Evolutionary conservation across 805 yeast genomes (phyloP).

Genomic region (Metschnikowia reukaufii): DNA sequence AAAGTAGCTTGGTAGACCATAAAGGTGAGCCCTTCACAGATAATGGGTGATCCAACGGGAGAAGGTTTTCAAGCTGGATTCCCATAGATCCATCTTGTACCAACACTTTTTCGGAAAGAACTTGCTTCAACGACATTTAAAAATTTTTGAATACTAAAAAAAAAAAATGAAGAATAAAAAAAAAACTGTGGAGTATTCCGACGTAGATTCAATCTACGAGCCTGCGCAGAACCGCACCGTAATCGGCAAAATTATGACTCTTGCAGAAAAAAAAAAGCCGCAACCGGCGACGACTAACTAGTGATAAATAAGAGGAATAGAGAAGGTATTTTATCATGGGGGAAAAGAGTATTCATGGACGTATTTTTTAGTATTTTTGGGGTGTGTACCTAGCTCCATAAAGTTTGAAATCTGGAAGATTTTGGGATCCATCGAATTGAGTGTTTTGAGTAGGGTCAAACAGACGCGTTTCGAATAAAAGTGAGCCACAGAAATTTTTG

Average conservation of each 20-base stretch:
- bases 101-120: constrained; percentile 6
- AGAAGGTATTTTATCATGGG: too few species aligned
- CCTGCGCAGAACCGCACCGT: not conserved
- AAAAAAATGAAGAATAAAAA: constrained; percentile 8
- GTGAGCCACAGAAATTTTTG: too few species aligned
- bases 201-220: not conserved
- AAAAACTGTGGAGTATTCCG: not conserved
- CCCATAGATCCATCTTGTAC: constrained; percentile 24
- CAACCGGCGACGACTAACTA: not conserved
- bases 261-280: not conserved
- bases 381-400: too few species aligned
- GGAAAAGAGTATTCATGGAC: too few species aligned
- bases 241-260: not conserved
- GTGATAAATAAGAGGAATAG: not conserved
- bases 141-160: not conserved
- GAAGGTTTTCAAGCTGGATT: constrained; percentile 18
- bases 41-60: constrained; percentile 19
- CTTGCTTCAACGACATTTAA: constrained; percentile 12
- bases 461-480: too few species aligned
- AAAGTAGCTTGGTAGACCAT: constrained; percentile 22
- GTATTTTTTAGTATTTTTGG: too few species aligned
- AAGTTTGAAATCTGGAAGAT: too few species aligned
- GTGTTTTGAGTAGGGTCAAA: too few species aligned
- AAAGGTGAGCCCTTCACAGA: constrained; percentile 21
- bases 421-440: too few species aligned